Evolutionary conservation across 2,329 filamentous ascomycete species (phyloP).

Genomic region (Amphichorda felina): DNA sequence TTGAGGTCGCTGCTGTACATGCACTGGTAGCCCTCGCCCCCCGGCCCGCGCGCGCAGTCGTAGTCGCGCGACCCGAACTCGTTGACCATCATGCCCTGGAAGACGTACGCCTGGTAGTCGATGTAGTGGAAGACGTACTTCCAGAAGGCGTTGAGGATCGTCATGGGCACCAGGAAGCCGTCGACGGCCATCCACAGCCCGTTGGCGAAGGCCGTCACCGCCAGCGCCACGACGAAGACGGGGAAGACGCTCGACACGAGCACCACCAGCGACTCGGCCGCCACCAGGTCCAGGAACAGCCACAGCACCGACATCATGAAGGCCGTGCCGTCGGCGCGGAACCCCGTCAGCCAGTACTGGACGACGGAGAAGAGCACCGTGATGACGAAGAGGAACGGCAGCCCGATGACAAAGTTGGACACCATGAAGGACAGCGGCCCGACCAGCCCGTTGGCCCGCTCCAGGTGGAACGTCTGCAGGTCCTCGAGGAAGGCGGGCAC

Average conservation of each 20-base stretch:
- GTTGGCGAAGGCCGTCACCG: constrained; percentile 74
- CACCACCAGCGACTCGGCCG: constrained; percentile 73
- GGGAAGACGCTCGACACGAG: constrained; percentile 62
- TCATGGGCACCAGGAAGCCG: constrained; percentile 67
- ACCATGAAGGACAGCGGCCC: constrained; percentile 61
- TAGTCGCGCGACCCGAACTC: constrained; percentile 61
- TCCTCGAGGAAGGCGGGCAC: constrained; percentile 78
- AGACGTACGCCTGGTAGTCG: constrained; percentile 78
- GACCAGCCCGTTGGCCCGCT: constrained; percentile 72
- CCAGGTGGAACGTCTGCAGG: constrained; percentile 59
- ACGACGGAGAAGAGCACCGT: constrained; percentile 63
- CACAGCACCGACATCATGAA: constrained; percentile 76
- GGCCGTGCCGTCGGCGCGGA: constrained; percentile 48
- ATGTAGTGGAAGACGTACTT: constrained; percentile 82
- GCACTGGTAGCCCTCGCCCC: constrained; percentile 42
- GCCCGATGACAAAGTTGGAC: constrained; percentile 70
- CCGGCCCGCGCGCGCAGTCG: constrained; percentile 32
- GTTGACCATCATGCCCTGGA: constrained; percentile 89
- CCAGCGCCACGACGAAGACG: constrained; percentile 69
- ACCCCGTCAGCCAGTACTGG: constrained; percentile 71
- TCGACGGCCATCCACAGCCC: constrained; percentile 82
- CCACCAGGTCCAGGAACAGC: constrained; percentile 75
- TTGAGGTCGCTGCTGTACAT: constrained; percentile 57
- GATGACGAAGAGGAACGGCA: constrained; percentile 74
- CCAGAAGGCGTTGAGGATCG: constrained; percentile 71